Base-by-base conservation (phyloP, 2,329 filamentous ascomycete species). In the Pseudofabraea citricarpa region DNA sequence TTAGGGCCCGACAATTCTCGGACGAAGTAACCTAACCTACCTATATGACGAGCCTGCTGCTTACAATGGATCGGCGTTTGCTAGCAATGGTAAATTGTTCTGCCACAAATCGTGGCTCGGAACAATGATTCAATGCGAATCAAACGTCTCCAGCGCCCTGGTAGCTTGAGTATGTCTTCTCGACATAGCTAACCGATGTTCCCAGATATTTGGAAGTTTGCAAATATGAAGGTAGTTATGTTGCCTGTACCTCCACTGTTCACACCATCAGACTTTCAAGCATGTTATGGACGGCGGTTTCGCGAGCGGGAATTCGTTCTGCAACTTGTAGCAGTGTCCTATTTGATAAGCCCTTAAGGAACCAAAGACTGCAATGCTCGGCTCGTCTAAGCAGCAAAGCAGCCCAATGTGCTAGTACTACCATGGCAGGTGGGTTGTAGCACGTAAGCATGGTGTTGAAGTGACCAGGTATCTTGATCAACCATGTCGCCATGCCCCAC, bases 1-100 rank as follows among this genome's bases (percentile, higher is more conserved):
- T 47, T 45, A 26, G 42, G 36, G 41, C 45, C 37, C 40, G 26
- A 36, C 37, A 49, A 38, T n/a, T n/a, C n/a, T n/a, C n/a, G n/a
- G n/a, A n/a, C n/a, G n/a, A n/a, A n/a, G n/a, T n/a, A n/a, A n/a
- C n/a, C n/a, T n/a, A n/a, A n/a, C n/a, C n/a, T n/a, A n/a, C n/a
- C n/a, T n/a, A n/a, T n/a, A n/a, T n/a, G n/a, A n/a, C n/a, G n/a
- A n/a, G n/a, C n/a, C n/a, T n/a, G n/a, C n/a, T n/a, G n/a, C n/a
- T n/a, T n/a, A n/a, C n/a, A n/a, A n/a, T n/a, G n/a, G n/a, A n/a
- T n/a, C n/a, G n/a, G n/a, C n/a, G n/a, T n/a, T n/a, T n/a, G n/a
- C n/a, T n/a, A n/a, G n/a, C n/a, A n/a, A n/a, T n/a, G n/a, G n/a
- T n/a, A n/a, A n/a, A n/a, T n/a, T n/a, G n/a, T n/a, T n/a, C n/a